Base-by-base conservation (phyloP, 208 protist species). In the Angomonas ambiguus region DNA sequence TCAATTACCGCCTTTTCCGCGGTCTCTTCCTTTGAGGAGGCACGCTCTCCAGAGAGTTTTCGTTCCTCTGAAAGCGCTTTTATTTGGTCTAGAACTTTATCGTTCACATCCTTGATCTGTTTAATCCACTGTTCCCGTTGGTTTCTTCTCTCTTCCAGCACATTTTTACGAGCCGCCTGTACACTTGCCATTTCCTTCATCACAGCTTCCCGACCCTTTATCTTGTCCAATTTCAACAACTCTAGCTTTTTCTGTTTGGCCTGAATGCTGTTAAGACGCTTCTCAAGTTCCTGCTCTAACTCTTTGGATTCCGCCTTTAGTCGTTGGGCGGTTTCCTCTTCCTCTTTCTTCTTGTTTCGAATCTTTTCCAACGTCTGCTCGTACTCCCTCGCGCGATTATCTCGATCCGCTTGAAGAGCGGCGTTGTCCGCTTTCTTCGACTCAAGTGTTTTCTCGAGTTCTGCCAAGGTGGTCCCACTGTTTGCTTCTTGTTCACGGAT, bases 41-140 rank as follows among this genome's bases (percentile, higher is more conserved):
- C 73, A 16, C 71, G 49, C 62, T 93, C 85, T 20, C 84, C 79
- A 41, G 91, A 85, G 65, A 83, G 75, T 67, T 80, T 88, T 61
- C 86, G 79, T 66, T 92, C 85, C 57, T 91, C 80, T 11, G 71
- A 71, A n/a, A 96, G 72, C 1, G 82, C 45, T 32, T 72, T 64
- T 32, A 96, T 69, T 61, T 93, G 82, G 48, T 87, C 77, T 32
- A 93, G 79, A 22, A 93, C 85, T 73, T 91, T 92, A 35, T 87
- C 75, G 74, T 94, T 95, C 61, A 92, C 85, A 24, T 93, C 88
- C 60, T 85, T 83, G 49, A 96, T 96, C 71, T 94, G 85, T 62
- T 83, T 75, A 32, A 96, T 85, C 89, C 91, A 96, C 76, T 95
- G 85, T 67, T 91, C 76, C 1, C 91, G 79, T 67, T 96, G 91